Evolutionary conservation across 108 stramenopile species (phyloP).

Genomic region (Skeletonema marinoi): DNA sequence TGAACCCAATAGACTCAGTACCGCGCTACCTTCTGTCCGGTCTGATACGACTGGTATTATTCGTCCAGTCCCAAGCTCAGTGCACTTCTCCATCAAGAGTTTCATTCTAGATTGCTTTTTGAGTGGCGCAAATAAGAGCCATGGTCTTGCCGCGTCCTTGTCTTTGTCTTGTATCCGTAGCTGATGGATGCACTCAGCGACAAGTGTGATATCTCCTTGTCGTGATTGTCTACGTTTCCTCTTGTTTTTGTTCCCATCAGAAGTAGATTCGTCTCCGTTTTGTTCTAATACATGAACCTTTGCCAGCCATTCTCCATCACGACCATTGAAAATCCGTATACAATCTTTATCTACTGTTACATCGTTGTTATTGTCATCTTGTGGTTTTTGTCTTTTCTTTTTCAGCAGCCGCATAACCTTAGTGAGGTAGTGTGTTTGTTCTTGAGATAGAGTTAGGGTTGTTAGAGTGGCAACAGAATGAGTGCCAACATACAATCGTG

Average conservation of each 20-base stretch:
- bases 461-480: not conserved
- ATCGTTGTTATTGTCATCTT: not conserved
- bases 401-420: constrained; percentile 77
- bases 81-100: constrained; percentile 78
- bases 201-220: constrained; percentile 24
- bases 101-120: constrained; percentile 71
- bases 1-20: not conserved
- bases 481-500: constrained; percentile 40
- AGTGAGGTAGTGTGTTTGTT: constrained; percentile 75
- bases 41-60: constrained; percentile 48
- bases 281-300: constrained; percentile 27
- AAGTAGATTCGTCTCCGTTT: not conserved
- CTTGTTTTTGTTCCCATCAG: constrained; percentile 5
- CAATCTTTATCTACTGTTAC: constrained; percentile 12
- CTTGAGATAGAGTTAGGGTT: constrained; percentile 42
- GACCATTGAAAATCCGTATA: constrained; percentile 77
- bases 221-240: constrained; percentile 16
- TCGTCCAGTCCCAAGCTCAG: constrained; percentile 64
- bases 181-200: constrained; percentile 53
- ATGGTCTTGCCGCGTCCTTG: constrained; percentile 12
- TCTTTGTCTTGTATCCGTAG: constrained; percentile 42
- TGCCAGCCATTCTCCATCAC: constrained; percentile 82
- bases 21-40: constrained; percentile 35
- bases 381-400: constrained; percentile 36
- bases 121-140: constrained; percentile 57